Evolutionary conservation across 768 basidiomycete species (phyloP).

Genomic region (Auricularia cornea): DNA sequence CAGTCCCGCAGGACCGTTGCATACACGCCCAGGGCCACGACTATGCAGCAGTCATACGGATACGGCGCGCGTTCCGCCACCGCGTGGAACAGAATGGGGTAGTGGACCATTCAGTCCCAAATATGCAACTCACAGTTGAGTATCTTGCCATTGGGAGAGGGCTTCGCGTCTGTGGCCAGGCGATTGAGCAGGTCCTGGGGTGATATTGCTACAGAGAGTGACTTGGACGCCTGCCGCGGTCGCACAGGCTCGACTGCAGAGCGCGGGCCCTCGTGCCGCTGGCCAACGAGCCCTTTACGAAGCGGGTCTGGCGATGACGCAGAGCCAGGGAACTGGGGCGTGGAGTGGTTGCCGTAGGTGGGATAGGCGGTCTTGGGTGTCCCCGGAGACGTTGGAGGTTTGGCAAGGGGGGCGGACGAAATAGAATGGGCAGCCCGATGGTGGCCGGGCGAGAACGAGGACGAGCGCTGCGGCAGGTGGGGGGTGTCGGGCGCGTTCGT

Average conservation of each 20-base stretch:
- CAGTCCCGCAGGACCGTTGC: no score
- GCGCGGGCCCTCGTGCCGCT: not conserved
- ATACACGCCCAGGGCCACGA: no score
- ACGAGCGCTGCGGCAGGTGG: not conserved
- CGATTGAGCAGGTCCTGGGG: conserved; percentile 34
- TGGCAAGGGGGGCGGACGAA: conserved; percentile 71
- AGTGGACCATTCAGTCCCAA: no score
- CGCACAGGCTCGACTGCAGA: conserved; percentile 42
- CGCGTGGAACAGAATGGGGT: no score
- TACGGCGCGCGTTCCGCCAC: no score
- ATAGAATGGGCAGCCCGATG: conserved; percentile 58
- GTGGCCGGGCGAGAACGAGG: not conserved
- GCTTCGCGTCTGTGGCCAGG: conserved; percentile 17
- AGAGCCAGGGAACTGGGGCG: not conserved
- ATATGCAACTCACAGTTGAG: not conserved
- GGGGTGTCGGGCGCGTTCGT: conserved; percentile 43
- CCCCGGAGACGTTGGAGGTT: conserved; percentile 78
- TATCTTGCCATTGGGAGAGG: not conserved
- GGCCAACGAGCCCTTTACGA: conserved; percentile 51
- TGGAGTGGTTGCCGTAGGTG: conserved; percentile 12
- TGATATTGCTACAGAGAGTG: conserved; percentile 57
- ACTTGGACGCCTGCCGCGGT: conserved; percentile 48
- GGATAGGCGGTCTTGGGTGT: conserved; percentile 33
- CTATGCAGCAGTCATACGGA: no score
- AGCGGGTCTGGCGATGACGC: conserved; percentile 9